Evolutionary conservation across 495 filamentous ascomycete genomes (phyloP), one percentile per base, ranked within the genome.

Genomic region (Tuber microsphaerosporum): DNA sequence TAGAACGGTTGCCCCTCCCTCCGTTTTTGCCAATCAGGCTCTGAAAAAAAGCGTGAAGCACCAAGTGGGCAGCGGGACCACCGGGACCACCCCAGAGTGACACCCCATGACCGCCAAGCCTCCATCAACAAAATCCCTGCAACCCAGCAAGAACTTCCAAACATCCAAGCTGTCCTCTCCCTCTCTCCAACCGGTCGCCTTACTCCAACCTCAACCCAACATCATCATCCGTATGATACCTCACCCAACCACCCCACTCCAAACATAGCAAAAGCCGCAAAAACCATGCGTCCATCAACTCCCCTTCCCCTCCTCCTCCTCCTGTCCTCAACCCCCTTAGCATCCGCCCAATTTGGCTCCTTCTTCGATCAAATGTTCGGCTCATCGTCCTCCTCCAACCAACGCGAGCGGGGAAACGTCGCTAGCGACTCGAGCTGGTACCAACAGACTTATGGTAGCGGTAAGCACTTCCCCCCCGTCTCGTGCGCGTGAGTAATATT

Each of bases 321-420:
- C n/a, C 79, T 89, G 56, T 82, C 88, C 74, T 81, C 89, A 56
- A 82, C 85, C 19, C 80, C 87, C 45, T 79, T 87, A 20, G 85
- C 86, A 9, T 82, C 85, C 75, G 91, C 90, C 20, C 91, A 92
- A 84, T 92, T 92, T 83, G 82, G 79, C 17, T 83, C 86, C 76
- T 87, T 88, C 83, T 88, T 88, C 81, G 91, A 93, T 73, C 89
- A 92, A 71, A 92, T 93, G 90, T 93, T 93, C 83, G 85, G 86
- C 73, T 85, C 85, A 46, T 70, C 68, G 1, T 84, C 85, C 73
- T 84, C 79, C 39, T 86, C 88, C 46, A 88, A 88, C 20, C 88
- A 89, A 31, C 88, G 88, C 68, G 86, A 87, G 75, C 82, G 86
- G 41, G 87, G 90, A 75, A 90, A 92, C 78, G 88, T 87, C 20